These are phyloP conservation scores for Cutaneotrichosporon sp. DNA, from an alignment of 1,284 basidiomycete genomes.

Conservation along the genomic window DNA sequence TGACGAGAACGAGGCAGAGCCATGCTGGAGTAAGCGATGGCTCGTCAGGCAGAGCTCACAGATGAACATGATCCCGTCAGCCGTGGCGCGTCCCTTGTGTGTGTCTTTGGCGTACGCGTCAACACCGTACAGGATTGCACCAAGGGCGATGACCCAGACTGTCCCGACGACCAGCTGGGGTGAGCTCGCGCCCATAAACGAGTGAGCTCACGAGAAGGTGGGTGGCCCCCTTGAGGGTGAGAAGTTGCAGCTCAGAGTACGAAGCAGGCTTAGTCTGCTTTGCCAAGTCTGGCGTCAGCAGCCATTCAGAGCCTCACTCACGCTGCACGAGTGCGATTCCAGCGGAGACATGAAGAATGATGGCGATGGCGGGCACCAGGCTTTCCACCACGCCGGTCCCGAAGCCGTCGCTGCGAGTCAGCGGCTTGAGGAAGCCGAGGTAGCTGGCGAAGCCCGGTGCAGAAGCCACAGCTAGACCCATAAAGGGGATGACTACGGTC, in stretches of 20 bases:
- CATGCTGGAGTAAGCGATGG: slow-evolving; percentile 30
- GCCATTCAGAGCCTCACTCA: slow-evolving; percentile 51
- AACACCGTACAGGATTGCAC: slow-evolving; percentile 67
- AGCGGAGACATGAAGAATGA: slow-evolving; percentile 61
- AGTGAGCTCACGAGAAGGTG: slow-evolving; percentile 60
- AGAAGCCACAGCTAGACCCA: slow-evolving; percentile 65
- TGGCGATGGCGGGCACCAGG: slow-evolving; percentile 65
- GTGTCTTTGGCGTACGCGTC: slow-evolving; percentile 59
- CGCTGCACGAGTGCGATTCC: slow-evolving; percentile 62
- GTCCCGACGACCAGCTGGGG: slow-evolving; percentile 56
- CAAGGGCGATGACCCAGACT: slow-evolving; percentile 66
- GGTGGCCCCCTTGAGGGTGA: slow-evolving; percentile 69
- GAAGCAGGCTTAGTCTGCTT: slow-evolving; percentile 63
- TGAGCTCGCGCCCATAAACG: background rate
- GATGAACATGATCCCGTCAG: slow-evolving; percentile 71
- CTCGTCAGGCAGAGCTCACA: slow-evolving; percentile 54
- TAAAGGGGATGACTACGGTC: slow-evolving; percentile 64
- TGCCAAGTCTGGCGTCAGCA: slow-evolving; percentile 25
- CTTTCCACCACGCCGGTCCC: slow-evolving; percentile 66
- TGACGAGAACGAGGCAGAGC: slow-evolving; percentile 61
- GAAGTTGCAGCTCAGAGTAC: slow-evolving; percentile 62
- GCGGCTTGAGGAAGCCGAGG: slow-evolving; percentile 63
- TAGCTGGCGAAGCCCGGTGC: slow-evolving; percentile 70
- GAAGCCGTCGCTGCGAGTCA: slow-evolving; percentile 59
- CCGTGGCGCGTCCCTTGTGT: slow-evolving; percentile 58